Evolutionary conservation across 73 alveolate species (phyloP).

Genomic region (Paramecium sonneborni): DNA sequence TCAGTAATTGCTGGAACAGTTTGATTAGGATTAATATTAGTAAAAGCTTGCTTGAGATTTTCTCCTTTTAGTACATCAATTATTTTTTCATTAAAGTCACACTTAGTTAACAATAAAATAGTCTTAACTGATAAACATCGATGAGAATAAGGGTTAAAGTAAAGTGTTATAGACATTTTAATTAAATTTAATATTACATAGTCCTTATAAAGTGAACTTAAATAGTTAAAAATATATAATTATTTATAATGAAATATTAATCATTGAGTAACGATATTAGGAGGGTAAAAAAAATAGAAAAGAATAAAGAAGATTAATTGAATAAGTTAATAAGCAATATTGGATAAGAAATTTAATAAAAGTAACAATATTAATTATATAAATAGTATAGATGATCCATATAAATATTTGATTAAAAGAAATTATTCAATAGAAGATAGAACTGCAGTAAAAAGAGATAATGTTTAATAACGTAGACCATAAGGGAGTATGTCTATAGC

Average conservation of each 20-base stretch:
- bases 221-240: neutral
- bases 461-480: neutral
- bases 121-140: neutral
- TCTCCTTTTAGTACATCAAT: slow-evolving; percentile 4
- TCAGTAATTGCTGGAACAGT: slow-evolving; percentile 64
- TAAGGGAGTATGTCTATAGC: slow-evolving; percentile 14
- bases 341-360: slow-evolving; percentile 18
- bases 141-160: neutral
- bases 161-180: slow-evolving; percentile 26
- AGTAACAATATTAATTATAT: neutral
- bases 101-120: neutral
- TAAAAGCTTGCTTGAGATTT: neutral
- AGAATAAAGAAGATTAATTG: neutral
- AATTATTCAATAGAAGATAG: slow-evolving; percentile 1
- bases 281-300: neutral
- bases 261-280: slow-evolving; percentile 25
- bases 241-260: slow-evolving; percentile 6
- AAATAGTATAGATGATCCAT: slow-evolving; percentile 7
- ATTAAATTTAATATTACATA: neutral
- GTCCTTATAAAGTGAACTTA: neutral
- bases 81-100: neutral
- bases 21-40: slow-evolving; percentile 58
- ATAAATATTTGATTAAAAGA: neutral
- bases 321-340: neutral
- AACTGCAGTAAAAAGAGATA: neutral